Evolutionary conservation across 2,329 filamentous ascomycete species (phyloP).

Genomic region (Fusarium devonianum): DNA sequence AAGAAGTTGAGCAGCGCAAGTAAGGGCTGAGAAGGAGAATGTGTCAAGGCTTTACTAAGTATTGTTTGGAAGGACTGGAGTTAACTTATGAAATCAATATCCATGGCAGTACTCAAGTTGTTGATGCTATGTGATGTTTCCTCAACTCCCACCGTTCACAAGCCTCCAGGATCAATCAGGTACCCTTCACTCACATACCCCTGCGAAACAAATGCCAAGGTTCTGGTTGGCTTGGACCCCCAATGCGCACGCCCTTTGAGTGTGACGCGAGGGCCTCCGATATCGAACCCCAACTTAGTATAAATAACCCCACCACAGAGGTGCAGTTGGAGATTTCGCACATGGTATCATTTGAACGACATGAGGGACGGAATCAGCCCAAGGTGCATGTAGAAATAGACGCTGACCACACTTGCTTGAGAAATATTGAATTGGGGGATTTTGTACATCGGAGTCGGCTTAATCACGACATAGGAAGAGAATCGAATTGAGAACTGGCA

Average conservation of each 20-base stretch:
- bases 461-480: conserved; percentile 20
- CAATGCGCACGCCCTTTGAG: no score
- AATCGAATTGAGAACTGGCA: conserved; percentile 23
- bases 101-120: no score
- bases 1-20: conserved; percentile 31
- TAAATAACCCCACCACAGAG: conserved; percentile 6
- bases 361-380: no score
- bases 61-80: neutral
- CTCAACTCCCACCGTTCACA: no score
- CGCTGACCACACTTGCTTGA: no score
- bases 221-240: conserved; percentile 28
- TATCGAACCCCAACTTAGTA: conserved; percentile 32
- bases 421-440: no score
- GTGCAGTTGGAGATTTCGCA: conserved; percentile 3
- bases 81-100: no score
- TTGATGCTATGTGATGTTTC: no score
- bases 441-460: no score
- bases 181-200: conserved; percentile 11
- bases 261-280: conserved; percentile 31
- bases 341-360: no score
- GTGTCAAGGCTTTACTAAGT: neutral
- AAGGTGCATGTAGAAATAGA: no score
- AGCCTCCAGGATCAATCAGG: neutral
- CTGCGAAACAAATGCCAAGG: conserved; percentile 24
- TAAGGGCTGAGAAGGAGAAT: neutral